Percentiles rank a stretch among this genome's conserved stretches.
These are phyloP conservation scores for Hondaea fermentalgiana DNA, from an alignment of 108 stramenopile species.

Conservation along the genomic window DNA sequence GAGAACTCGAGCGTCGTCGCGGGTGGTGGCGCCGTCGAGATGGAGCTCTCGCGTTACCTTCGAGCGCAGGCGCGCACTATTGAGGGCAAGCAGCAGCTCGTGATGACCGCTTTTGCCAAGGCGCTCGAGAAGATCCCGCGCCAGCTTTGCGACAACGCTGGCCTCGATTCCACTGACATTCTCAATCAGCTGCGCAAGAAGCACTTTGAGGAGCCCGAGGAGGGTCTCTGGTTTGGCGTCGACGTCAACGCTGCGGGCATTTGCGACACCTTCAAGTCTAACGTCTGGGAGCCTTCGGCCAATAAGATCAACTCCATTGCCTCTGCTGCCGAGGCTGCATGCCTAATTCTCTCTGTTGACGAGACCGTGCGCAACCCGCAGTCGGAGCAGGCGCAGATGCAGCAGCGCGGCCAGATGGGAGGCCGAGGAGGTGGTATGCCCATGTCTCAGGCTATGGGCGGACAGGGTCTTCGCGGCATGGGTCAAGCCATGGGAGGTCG, in stretches of 20 bases:
- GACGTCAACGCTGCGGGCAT: conserved; percentile 80
- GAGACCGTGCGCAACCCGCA: conserved; percentile 94
- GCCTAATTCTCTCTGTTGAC: conserved; percentile 92
- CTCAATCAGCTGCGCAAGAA: conserved; percentile 80
- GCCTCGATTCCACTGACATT: conserved; percentile 91
- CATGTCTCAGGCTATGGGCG: conserved; percentile 26
- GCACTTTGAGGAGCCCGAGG: conserved; percentile 62
- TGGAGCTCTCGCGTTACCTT: conserved; percentile 72
- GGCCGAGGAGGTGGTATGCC: conserved; percentile 46
- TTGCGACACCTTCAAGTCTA: conserved; percentile 80
- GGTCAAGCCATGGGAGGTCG: conserved; percentile 11
- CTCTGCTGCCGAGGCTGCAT: conserved; percentile 91
- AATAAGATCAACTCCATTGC: conserved; percentile 86
- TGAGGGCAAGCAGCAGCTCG: conserved; percentile 92
- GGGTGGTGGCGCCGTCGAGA: conserved; percentile 95
- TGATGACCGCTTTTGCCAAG: conserved; percentile 76
- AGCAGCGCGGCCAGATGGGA: conserved; percentile 51
- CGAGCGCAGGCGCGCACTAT: conserved; percentile 72
- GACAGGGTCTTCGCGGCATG: conserved; percentile 28
- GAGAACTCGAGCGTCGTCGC: conserved; percentile 77
- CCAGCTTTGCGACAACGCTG: conserved; percentile 94
- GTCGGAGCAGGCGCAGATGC: conserved; percentile 65
- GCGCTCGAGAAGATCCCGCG: conserved; percentile 93
- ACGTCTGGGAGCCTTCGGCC: conserved; percentile 95
- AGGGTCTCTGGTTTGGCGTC: conserved; percentile 88